Conservation (phyloP, 2,329 filamentous ascomycete species). For the Mycogone perniciosa region DNA sequence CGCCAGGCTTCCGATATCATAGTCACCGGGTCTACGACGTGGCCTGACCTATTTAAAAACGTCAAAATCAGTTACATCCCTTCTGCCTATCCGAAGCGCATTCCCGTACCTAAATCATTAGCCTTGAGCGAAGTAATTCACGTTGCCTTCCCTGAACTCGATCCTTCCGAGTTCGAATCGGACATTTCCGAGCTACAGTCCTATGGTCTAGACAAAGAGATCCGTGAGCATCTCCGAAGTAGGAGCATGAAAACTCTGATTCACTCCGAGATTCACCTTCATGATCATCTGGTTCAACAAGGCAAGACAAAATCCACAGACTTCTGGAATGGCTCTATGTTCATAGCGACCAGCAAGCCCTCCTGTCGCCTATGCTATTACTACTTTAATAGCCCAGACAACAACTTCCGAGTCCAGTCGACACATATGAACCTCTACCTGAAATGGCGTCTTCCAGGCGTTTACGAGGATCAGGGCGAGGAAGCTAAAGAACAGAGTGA, state of each 20-base stretch:
- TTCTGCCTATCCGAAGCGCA: conserved; percentile 14
- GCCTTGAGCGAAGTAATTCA: conserved; percentile 5
- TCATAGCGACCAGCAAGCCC: too few relatives aligned
- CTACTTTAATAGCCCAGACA: conserved; percentile 20
- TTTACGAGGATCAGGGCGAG: conserved; percentile 11
- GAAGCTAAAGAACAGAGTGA: background rate
- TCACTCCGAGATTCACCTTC: conserved; percentile 26
- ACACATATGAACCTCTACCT: conserved; percentile 29
- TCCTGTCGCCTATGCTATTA: conserved; percentile 18
- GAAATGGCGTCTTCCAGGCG: conserved; percentile 28
- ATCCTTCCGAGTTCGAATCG: background rate
- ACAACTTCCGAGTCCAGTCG: conserved; percentile 18
- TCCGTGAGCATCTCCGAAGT: conserved; percentile 11
- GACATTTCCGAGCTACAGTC: conserved; percentile 15
- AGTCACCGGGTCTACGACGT: conserved; percentile 8
- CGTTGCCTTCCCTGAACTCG: background rate
- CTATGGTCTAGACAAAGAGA: conserved; percentile 14
- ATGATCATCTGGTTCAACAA: conserved; percentile 15
- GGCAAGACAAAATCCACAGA: background rate
- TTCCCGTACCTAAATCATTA: background rate
- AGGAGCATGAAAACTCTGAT: conserved; percentile 19
- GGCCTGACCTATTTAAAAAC: conserved; percentile 21
- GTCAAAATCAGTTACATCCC: conserved; percentile 19
- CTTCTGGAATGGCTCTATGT: conserved; percentile 17
- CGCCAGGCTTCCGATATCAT: conserved; percentile 16